Conservation (phyloP, 2,329 filamentous ascomycete species). For the Immersiporthe knoxdaviesiana region DNA sequence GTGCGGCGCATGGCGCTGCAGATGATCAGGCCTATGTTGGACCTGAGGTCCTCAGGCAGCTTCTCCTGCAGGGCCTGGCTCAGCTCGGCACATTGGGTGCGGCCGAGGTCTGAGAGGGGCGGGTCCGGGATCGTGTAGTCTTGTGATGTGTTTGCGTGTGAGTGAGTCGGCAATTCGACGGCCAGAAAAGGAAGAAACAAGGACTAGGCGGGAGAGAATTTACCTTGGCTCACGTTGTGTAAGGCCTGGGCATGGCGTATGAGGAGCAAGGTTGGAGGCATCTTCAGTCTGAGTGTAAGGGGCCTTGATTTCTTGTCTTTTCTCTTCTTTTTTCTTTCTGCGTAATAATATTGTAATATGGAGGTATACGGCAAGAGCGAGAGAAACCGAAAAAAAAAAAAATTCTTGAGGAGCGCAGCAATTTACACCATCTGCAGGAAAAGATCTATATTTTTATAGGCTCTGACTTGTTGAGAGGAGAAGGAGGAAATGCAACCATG, state of each 20-base stretch:
- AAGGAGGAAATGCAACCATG: not conserved
- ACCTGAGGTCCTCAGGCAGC: conserved; percentile 43
- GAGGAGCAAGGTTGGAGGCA: conserved; percentile 70
- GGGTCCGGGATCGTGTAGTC: conserved; percentile 56
- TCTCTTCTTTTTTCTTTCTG: not conserved
- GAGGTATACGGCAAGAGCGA: too few relatives aligned
- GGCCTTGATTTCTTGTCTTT: not conserved
- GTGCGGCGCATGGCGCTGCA: conserved; percentile 69
- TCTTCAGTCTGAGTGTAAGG: conserved; percentile 47
- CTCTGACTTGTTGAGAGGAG: not conserved
- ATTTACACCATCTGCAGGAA: not conserved
- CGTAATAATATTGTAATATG: too few relatives aligned
- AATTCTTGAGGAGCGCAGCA: not conserved
- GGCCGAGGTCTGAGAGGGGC: conserved; percentile 52
- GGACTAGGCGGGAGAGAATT: not conserved
- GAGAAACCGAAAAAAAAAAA: too few relatives aligned
- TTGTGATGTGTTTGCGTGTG: conserved; percentile 39
- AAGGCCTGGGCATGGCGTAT: conserved; percentile 82
- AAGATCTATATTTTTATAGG: not conserved
- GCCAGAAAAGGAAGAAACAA: too few relatives aligned
- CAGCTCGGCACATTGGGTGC: conserved; percentile 51
- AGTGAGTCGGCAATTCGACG: conserved; percentile 26
- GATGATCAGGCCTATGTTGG: conserved; percentile 57
- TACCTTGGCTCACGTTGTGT: conserved; percentile 50
- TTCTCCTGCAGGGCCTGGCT: conserved; percentile 47